Base-by-base conservation (phyloP, 257 asterid species). In the Rauvolfia tetraphylla region DNA sequence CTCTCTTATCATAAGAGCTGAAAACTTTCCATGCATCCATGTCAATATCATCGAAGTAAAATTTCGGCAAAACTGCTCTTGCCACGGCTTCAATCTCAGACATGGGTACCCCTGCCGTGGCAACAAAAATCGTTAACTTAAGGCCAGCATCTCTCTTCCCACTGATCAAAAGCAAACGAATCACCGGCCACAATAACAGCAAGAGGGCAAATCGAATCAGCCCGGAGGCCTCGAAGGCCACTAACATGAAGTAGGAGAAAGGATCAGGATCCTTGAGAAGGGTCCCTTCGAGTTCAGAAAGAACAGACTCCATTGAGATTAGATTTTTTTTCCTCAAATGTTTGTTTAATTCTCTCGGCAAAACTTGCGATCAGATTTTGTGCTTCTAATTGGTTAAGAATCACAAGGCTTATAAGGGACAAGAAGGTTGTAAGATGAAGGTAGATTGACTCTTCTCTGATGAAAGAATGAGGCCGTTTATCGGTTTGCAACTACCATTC, bases 181-280 rank as follows among this genome's bases (percentile, higher is more conserved):
- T 84, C 48, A 91, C 42, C 0, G 97, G 98, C 96, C 97, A 95
- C 0, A 89, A 34, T 0, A 79, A 3, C 0, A 92, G 71, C 75
- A 92, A 34, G 77, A 90, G 48, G 1, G 88, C 87, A 67, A 95
- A 92, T 0, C 97, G 87, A 72, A 91, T 71, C 1, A 92, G 82
- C 15, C 95, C 90, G 5, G 97, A 92, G 0, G 96, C 98, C 73
- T 95, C 98, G 67, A 95, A 95, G 8, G 98, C 98, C 1, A 95
- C 83, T 48, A 95, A 31, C 98, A 95, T 92, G 83, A 92, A 95
- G 73, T 92, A 95, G 31, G 94, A 88, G 76, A 95, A 95, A 0
- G 88, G 83, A 74, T 91, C 81, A 18, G 81, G 86, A 76, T 90
- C 81, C 65, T 86, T 91, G 72, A 95, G 62, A 33, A 95, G 95